Percentiles rank a stretch among this genome's conserved stretches.
These are phyloP conservation scores for Letharia lupina DNA, from an alignment of 495 filamentous ascomycete species.

Conservation along the genomic window DNA sequence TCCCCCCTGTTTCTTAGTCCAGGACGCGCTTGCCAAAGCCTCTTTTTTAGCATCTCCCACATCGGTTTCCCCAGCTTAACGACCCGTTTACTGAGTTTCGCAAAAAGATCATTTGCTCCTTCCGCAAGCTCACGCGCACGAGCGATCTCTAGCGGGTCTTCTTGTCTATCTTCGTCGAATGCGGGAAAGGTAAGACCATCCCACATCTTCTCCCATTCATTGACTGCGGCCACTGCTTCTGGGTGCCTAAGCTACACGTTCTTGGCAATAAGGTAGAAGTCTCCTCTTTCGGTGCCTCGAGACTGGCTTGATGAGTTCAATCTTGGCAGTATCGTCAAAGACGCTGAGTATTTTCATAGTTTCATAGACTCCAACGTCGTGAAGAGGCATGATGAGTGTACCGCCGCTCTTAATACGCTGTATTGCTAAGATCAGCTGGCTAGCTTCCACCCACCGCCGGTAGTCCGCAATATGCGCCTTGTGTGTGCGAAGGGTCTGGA, in stretches of 20 bases:
- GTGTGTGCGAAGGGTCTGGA: no score
- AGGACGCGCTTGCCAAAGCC: background rate
- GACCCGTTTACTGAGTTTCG: background rate
- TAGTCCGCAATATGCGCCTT: no score
- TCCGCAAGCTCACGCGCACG: background rate
- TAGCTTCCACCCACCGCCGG: no score
- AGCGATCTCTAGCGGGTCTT: background rate
- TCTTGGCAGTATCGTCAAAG: no score
- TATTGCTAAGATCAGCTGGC: no score
- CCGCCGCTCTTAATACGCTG: no score
- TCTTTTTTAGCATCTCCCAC: background rate
- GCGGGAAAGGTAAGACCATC: slow-evolving; percentile 38
- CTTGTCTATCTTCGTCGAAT: slow-evolving; percentile 19
- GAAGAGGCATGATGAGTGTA: no score
- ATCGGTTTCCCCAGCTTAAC: background rate
- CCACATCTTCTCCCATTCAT: slow-evolving; percentile 39
- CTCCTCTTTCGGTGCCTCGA: no score
- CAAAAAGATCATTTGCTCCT: background rate
- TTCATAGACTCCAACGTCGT: no score
- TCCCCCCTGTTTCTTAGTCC: background rate
- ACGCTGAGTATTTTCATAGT: no score
- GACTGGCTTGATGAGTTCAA: no score
- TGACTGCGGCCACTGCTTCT: slow-evolving; percentile 33
- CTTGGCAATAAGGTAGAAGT: no score
- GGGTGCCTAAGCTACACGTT: slow-evolving; percentile 32